Conservation (phyloP, 805 yeast species). For the Suhomyces sp. region DNA sequence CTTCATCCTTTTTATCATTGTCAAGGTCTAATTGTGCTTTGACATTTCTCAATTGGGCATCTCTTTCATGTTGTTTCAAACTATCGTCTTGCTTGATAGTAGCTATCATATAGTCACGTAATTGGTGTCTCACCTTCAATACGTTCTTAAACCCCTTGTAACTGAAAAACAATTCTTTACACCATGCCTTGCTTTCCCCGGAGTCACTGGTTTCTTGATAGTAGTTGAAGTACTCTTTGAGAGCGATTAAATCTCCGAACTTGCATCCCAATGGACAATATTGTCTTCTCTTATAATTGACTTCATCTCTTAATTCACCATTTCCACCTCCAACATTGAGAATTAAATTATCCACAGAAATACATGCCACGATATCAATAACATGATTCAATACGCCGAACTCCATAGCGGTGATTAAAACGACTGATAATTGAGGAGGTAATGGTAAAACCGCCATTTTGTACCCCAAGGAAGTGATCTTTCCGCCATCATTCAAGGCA, state of each 20-base stretch:
- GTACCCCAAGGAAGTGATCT: slow-evolving; percentile 75
- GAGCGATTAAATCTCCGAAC: slow-evolving; percentile 80
- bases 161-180: slow-evolving; percentile 73
- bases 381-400: slow-evolving; percentile 61
- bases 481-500: slow-evolving; percentile 76
- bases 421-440: slow-evolving; percentile 89
- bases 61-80: slow-evolving; percentile 25
- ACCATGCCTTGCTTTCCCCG: slow-evolving; percentile 75
- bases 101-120: slow-evolving; percentile 62
- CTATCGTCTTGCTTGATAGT: slow-evolving; percentile 44
- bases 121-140: slow-evolving; percentile 69
- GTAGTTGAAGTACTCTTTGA: slow-evolving; percentile 73
- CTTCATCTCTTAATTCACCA: slow-evolving; percentile 78
- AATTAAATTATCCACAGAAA: slow-evolving; percentile 87
- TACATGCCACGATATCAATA: slow-evolving; percentile 86
- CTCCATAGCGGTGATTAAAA: slow-evolving; percentile 68
- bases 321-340: slow-evolving; percentile 61
- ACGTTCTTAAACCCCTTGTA: slow-evolving; percentile 81
- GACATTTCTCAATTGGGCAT: slow-evolving; percentile 24
- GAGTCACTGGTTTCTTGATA: slow-evolving; percentile 37
- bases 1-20: slow-evolving; percentile 22
- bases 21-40: slow-evolving; percentile 26
- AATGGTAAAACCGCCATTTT: slow-evolving; percentile 88
- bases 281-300: slow-evolving; percentile 70
- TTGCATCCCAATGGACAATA: slow-evolving; percentile 67